Percentiles rank a stretch among this genome's conserved stretches.
Conservation (phyloP, 2,329 filamentous ascomycete genomes). For the Plenodomus lindquistii region DNA sequence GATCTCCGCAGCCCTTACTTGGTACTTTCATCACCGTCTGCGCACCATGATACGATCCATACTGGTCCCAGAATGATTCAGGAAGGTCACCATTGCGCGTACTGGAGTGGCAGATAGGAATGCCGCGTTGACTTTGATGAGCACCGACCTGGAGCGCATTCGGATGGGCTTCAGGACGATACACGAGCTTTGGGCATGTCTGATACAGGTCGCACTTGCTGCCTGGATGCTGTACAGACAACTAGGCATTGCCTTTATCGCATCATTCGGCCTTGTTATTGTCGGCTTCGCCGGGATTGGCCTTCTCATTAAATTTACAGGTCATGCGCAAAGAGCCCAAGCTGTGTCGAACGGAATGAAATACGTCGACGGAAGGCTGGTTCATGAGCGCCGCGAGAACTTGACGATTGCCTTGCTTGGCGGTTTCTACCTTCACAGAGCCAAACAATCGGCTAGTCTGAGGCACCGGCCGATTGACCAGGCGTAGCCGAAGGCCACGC, state of each 20-base stretch:
- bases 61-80: slow-evolving; percentile 12
- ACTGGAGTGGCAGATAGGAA: slow-evolving; percentile 4
- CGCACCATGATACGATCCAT: slow-evolving; percentile 12
- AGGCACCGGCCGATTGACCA: no score
- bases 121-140: slow-evolving; percentile 28
- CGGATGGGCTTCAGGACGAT: slow-evolving; percentile 12
- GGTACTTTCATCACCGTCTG: slow-evolving; percentile 14
- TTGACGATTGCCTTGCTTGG: no score
- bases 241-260: slow-evolving; percentile 26
- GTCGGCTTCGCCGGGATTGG: slow-evolving; percentile 21
- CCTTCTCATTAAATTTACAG: slow-evolving; percentile 26
- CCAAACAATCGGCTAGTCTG: no score
- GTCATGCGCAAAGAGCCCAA: slow-evolving; percentile 24
- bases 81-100: slow-evolving; percentile 8
- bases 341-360: no score
- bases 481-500: no score
- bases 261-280: slow-evolving; percentile 22
- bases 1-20: not conserved
- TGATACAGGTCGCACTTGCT: slow-evolving; percentile 14
- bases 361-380: no score
- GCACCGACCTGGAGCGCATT: slow-evolving; percentile 30
- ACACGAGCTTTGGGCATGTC: slow-evolving; percentile 26
- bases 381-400: no score
- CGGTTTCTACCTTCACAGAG: no score
- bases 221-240: slow-evolving; percentile 20